Evolutionary conservation across 495 filamentous ascomycete species (phyloP).

Genomic region (Xylaria telfairii): DNA sequence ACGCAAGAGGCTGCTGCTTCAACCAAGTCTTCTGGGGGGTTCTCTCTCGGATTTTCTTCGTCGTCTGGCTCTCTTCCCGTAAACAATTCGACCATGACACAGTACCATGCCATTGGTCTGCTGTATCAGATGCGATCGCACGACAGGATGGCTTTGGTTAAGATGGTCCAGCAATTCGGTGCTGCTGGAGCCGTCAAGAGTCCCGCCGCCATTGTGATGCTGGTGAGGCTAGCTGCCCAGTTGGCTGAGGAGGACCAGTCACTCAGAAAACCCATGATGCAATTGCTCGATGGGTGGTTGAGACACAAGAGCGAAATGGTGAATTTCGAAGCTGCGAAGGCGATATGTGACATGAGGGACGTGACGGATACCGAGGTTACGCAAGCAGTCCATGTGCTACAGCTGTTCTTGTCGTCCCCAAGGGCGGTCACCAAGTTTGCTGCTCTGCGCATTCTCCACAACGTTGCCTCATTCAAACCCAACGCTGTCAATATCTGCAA

Average conservation of each 20-base stretch:
- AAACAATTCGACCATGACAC: conserved; percentile 89
- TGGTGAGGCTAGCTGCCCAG: conserved; percentile 92
- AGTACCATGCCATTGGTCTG: conserved; percentile 98
- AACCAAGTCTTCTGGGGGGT: conserved; percentile 84
- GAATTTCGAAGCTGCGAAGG: conserved; percentile 98
- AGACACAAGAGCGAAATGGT: conserved; percentile 99
- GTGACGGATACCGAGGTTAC: conserved; percentile 90
- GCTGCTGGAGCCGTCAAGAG: conserved; percentile 91
- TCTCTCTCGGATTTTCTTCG: conserved; percentile 85
- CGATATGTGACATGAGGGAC: conserved; percentile 92
- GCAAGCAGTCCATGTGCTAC: conserved; percentile 92
- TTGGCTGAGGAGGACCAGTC: conserved; percentile 90
- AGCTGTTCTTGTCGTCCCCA: conserved; percentile 96
- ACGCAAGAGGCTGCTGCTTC: conserved; percentile 95
- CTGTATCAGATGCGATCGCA: conserved; percentile 97
- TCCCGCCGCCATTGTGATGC: conserved; percentile 86
- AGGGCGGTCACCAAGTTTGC: conserved; percentile 97
- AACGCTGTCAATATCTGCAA: conserved; percentile 92
- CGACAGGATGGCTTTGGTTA: conserved; percentile 98
- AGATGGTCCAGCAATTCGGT: conserved; percentile 99
- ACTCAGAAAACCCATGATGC: conserved; percentile 92
- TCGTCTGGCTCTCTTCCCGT: conserved; percentile 72
- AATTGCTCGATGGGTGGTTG: conserved; percentile 93
- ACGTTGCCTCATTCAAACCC: conserved; percentile 93
- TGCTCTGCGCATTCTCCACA: conserved; percentile 94